These are phyloP conservation scores for Solanum medicagineum DNA, from an alignment of 257 asterid species.

Conservation along the genomic window DNA sequence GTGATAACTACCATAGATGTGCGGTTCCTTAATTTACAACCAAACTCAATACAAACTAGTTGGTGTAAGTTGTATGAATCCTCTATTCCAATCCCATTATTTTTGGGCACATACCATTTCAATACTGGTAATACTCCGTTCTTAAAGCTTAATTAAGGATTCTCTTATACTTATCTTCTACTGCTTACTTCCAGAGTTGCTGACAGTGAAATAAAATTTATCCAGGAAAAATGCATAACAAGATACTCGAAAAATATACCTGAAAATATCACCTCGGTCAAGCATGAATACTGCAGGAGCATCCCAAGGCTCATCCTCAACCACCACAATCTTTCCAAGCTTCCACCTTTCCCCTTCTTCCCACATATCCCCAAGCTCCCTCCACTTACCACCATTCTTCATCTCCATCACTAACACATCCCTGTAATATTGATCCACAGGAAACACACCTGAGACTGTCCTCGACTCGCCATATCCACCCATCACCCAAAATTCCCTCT, in stretches of 20 bases:
- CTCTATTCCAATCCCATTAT: neutral
- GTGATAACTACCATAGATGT: neutral
- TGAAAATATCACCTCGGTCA: slow-evolving; percentile 52
- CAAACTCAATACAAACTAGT: neutral
- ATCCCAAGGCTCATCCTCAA: slow-evolving; percentile 31
- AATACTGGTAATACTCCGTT: neutral
- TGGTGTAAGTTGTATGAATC: neutral
- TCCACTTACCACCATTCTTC: slow-evolving; percentile 65
- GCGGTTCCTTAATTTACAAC: neutral
- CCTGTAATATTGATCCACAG: slow-evolving; percentile 79
- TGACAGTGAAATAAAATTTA: neutral
- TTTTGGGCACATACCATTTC: neutral
- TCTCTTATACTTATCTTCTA: neutral
- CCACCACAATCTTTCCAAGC: slow-evolving; percentile 67
- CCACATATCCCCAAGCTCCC: slow-evolving; percentile 96
- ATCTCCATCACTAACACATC: slow-evolving; percentile 84
- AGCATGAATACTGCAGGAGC: slow-evolving; percentile 69
- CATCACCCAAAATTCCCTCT: slow-evolving; percentile 91
- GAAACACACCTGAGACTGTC: slow-evolving; percentile 72
- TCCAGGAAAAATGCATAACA: neutral
- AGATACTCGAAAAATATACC: slow-evolving; percentile 22
- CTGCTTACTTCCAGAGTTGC: neutral
- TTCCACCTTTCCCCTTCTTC: slow-evolving; percentile 75
- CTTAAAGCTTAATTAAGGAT: neutral
- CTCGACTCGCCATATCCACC: slow-evolving; percentile 92